Conservation (phyloP, 306 rosid species). For the Inga leiocalycina region DNA sequence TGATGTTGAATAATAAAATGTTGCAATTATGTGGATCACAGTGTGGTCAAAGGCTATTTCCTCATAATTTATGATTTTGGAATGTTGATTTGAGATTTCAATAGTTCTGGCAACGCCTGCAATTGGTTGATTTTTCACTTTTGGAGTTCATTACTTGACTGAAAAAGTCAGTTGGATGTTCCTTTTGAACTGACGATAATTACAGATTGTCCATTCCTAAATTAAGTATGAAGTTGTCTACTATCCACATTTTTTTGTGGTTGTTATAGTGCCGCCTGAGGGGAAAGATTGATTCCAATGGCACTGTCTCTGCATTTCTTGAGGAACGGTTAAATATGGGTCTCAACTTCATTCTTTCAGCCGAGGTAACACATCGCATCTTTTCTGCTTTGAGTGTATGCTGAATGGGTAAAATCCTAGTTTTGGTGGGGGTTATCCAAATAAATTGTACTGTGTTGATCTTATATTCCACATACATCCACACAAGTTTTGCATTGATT, state of each 20-base stretch:
- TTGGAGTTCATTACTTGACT: neutral
- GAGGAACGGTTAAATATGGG: constrained; percentile 81
- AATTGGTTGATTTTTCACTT: neutral
- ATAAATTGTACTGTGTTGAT: neutral
- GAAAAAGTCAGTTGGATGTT: neutral
- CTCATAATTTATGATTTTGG: neutral
- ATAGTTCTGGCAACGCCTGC: neutral
- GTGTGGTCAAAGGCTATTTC: neutral
- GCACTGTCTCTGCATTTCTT: constrained; percentile 52
- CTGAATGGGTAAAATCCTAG: constrained; percentile 4
- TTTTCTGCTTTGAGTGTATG: neutral
- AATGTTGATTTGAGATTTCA: neutral
- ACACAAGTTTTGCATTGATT: neutral
- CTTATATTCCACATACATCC: neutral
- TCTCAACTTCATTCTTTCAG: constrained; percentile 71
- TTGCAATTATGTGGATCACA: constrained; percentile 11
- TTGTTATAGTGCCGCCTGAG: constrained; percentile 39
- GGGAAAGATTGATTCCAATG: constrained; percentile 67
- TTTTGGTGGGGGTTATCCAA: neutral
- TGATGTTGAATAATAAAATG: neutral
- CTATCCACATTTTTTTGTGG: constrained; percentile 1
- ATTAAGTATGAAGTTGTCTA: neutral
- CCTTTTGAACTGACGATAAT: neutral
- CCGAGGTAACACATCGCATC: constrained; percentile 51
- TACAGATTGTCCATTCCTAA: neutral